Evolutionary conservation across 768 basidiomycete species (phyloP), one percentile per base, ranked within the genome.

Genomic region (Kwoniella dejecticola): DNA sequence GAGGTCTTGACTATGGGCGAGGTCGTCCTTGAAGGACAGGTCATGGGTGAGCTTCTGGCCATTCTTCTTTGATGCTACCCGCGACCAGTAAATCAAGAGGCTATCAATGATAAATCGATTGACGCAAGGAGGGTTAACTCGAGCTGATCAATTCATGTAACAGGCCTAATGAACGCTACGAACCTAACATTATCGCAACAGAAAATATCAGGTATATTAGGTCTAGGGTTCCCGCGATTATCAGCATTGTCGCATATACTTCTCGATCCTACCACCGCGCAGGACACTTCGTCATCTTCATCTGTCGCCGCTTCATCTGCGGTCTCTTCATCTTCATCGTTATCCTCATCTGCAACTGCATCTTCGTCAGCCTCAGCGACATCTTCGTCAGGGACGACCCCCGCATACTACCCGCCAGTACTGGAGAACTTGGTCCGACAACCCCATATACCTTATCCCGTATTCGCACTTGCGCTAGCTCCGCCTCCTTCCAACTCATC

Each of bases 201-300:
- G 52, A 64, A 66, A 29, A 68, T 73, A 11, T 69, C 63, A 4
- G 74, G 74, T 30, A 66, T 76, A 29, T 23, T 71, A 11, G 74
- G 74, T 23, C 54, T 76, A 4, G 74, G 71, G 12, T 76, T 76
- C 50, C 72, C 74, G 2, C 59, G 74, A 52, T 33, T 68, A 31
- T 68, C 68, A 11, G 40, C 46, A 3, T 50, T 73, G 4, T 41
- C 65, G 0, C 52, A 55, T 45, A 42, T 52, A 26, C 52, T 62
- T 11, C 46, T 62, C 15, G 42, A 53, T 1, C 44, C 40, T 19
- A 30, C 54, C 17, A 26, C 57, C 10, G n/a, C 36, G 3, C 10
- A 31, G 3, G 2, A 44, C 19, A 53, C 29, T 13, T 38, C 52
- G 12, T 54, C 41, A 11, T 23, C 60, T 23, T 6, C 58, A 2